Evolutionary conservation across 2,329 filamentous ascomycete genomes (phyloP).

Genomic region (Colletotrichum costaricense): DNA sequence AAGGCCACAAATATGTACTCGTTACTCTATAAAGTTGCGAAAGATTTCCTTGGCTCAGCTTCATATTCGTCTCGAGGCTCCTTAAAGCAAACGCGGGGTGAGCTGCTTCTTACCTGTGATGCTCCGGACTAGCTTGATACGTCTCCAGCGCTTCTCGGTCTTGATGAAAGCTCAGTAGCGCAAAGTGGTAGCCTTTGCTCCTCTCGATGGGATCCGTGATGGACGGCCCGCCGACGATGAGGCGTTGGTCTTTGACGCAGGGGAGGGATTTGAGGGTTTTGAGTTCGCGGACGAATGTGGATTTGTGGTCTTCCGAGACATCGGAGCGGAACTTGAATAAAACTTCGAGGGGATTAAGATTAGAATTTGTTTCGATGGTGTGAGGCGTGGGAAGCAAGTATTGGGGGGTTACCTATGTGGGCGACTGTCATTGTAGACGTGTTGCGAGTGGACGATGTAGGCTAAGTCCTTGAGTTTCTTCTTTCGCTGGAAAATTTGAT

Average conservation of each 20-base stretch:
- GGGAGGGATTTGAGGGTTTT: conserved; percentile 60
- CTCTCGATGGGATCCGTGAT: conserved; percentile 62
- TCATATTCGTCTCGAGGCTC: no score
- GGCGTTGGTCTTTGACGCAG: conserved; percentile 58
- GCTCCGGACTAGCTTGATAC: conserved; percentile 65
- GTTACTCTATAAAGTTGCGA: conserved; percentile 46
- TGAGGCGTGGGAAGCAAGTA: not conserved
- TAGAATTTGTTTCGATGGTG: not conserved
- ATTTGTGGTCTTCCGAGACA: conserved; percentile 53
- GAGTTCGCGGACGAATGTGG: conserved; percentile 57
- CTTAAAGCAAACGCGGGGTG: no score
- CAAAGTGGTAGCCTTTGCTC: conserved; percentile 64
- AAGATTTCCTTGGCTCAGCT: no score
- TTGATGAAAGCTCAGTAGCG: conserved; percentile 63
- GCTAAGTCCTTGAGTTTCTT: no score
- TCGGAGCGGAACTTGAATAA: conserved; percentile 61
- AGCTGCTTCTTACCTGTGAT: conserved; percentile 53
- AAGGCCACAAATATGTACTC: conserved; percentile 61
- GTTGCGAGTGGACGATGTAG: no score
- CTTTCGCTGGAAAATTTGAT: no score
- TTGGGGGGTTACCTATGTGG: not conserved
- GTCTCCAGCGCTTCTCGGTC: conserved; percentile 56
- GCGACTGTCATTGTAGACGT: not conserved
- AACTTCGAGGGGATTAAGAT: conserved; percentile 45
- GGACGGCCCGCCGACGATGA: conserved; percentile 64